Evolutionary conservation across 768 basidiomycete species (phyloP), one percentile per base, ranked within the genome.

Genomic region (Lentinula guzmanii): DNA sequence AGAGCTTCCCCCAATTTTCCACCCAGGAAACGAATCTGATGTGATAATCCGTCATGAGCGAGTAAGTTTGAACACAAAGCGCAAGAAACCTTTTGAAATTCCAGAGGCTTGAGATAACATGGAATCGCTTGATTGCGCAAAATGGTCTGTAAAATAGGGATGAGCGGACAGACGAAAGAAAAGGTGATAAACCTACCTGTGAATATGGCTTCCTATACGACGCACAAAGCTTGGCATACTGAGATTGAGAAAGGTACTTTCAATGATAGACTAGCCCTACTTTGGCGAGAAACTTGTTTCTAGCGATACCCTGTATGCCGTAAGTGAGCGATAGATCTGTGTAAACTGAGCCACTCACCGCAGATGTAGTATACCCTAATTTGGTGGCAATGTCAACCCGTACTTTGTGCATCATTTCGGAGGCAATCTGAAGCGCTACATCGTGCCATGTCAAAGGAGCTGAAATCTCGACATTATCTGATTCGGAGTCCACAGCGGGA

Each of bases 211-310:
- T 99, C 76, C 87, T 88, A 76, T 92, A 94, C 1, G 93, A 96
- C 7, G 95, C 94, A 41, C 86, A 84, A 16, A 99, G 82, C 91
- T 95, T 62, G 28, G 61, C 65, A 16, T 64, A 55, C 37, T 39
- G 57, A 41, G 45, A 24, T 56, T n/a, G 41, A 43, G 41, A 33
- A 35, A 45, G 13, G 45, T 39, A 18, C 21, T 31, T 16, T 18
- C 21, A 60, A 60, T 64, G 35, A 21, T 11, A 6, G 15, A n/a
- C 21, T 41, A 11, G 7, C 56, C 68, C 53, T 59, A 92, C 93
- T 82, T 99, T 99, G 0, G 97, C 91, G 28, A 98, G 79, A 66
- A 95, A 95, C 71, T 98, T 97, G 69, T 96, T 98, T 68, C 93
- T 81, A 13, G 93, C 86, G 61, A 98, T 87, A 1, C 95, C 95